Evolutionary conservation across 495 filamentous ascomycete species (phyloP), one percentile per base, ranked within the genome.

Genomic region (Neurospora terricola): DNA sequence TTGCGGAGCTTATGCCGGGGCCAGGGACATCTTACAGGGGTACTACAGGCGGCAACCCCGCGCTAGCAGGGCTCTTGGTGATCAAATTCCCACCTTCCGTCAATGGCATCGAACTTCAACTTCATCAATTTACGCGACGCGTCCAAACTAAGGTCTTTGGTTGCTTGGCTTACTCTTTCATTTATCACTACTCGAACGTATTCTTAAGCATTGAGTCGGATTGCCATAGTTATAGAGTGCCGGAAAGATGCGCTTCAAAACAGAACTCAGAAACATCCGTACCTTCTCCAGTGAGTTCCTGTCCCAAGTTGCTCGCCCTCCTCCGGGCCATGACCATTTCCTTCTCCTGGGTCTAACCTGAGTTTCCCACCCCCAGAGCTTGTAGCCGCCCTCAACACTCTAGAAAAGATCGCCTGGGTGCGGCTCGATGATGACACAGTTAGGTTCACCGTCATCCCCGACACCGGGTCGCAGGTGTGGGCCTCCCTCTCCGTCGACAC

Each of bases 401-500:
- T 98, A 40, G 94, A 94, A 72, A 95, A 96, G 80, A 88, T 96
- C 75, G 96, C 94, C 48, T 98, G 96, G 96, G 86, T 98, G 69
- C 92, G 93, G 62, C 90, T 99, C 36, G 92, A 94, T 81, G 86
- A 93, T 80, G 89, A 94, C 70, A 89, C 90, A 27, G 88, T 97
- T 72, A 94, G 93, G 76, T 97, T 99, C 84, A 98, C 96, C 72
- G 91, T 97, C 79, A 94, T 97, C 75, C 93, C 94, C 7, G 94
- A 97, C 75, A 90, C 91, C 77, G 94, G 96, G 30, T 94, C 94
- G 12, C 94, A 98, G 86, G 96, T 98, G 38, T 99, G 96, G 96
- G 92, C 94, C 72, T 86, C 86, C n/a, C 81, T 88, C 36, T 83
- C 84, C 4, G 85, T 87, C 88, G 92, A 96, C 76, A 88, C 90